Evolutionary conservation across 1,284 basidiomycete genomes (phyloP).

Genomic region (Abortiporus biennis): DNA sequence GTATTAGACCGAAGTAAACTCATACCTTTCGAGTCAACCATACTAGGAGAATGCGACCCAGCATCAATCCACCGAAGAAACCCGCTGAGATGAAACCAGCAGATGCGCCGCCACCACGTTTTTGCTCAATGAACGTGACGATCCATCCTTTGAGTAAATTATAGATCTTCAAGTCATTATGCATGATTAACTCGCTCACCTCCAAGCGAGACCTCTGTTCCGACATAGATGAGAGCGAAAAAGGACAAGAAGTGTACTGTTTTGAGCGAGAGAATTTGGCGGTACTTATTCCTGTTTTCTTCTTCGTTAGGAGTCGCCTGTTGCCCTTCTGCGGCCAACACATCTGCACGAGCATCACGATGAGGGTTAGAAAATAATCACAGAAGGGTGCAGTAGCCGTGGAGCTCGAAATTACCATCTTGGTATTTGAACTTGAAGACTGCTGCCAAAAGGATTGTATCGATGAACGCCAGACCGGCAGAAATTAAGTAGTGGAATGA

Average conservation of each 20-base stretch:
- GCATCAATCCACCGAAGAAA: not conserved
- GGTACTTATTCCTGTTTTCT: conserved; percentile 26
- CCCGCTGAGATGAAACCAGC: too few species aligned
- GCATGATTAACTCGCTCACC: too few species aligned
- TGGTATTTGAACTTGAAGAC: conserved; percentile 49
- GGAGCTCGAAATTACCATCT: too few species aligned
- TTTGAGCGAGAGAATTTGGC: not conserved
- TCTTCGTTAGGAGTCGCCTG: conserved; percentile 27
- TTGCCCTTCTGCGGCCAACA: conserved; percentile 32
- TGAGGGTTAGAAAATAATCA: too few species aligned
- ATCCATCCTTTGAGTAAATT: not conserved
- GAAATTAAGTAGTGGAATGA: conserved; percentile 62
- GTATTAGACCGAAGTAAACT: not conserved
- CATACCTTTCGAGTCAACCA: not conserved
- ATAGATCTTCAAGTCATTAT: too few species aligned
- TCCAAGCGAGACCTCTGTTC: not conserved
- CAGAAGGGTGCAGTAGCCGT: too few species aligned
- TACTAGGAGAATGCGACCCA: not conserved
- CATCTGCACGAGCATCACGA: conserved; percentile 14
- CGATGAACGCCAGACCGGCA: conserved; percentile 45
- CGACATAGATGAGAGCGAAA: conserved; percentile 43
- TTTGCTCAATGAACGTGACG: not conserved
- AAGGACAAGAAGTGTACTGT: conserved; percentile 26
- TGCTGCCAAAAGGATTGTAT: conserved; percentile 32
- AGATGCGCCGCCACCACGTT: not conserved